phyloP scores from a whole-genome alignment of 2,329 filamentous ascomycete species.

The Paraphoma sp. region DNA sequence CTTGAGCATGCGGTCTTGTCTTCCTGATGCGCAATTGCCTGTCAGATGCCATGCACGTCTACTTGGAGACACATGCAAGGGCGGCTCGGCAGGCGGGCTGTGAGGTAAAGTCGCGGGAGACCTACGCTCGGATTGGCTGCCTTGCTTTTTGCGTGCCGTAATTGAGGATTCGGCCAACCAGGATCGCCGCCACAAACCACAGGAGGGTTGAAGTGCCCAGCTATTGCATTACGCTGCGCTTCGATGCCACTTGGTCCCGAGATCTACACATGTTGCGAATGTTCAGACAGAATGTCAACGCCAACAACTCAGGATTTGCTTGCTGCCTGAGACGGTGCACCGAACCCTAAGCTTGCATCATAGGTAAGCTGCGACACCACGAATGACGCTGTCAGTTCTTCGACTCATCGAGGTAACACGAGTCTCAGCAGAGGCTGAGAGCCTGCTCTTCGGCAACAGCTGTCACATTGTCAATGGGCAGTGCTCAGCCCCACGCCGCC shows the following conservation, averaged over 20 bases:
- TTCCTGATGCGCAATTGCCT: background rate
- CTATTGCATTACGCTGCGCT: constrained; percentile 7
- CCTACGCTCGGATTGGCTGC: constrained; percentile 3
- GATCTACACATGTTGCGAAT: background rate
- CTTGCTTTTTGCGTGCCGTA: constrained; percentile 2
- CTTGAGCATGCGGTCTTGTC: background rate
- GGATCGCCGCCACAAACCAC: background rate
- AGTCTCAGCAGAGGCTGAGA: background rate
- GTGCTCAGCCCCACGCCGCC: constrained; percentile 1
- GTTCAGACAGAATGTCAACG: too few species aligned
- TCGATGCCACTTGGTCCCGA: background rate
- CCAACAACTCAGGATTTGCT: too few species aligned
- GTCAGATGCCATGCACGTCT: background rate
- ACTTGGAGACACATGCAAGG: background rate
- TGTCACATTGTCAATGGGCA: background rate
- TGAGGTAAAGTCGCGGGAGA: background rate
- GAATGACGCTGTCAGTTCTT: background rate
- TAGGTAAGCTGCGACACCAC: background rate
- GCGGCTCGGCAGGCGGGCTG: constrained; percentile 6
- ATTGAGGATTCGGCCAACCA: background rate
- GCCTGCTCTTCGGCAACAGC: background rate
- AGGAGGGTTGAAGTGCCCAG: background rate
- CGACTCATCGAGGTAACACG: background rate
- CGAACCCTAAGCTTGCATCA: too few species aligned
- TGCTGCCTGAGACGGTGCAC: too few species aligned